phyloP scores from a whole-genome alignment of 2,329 filamentous ascomycete species.

The Sclerotinia minor region DNA sequence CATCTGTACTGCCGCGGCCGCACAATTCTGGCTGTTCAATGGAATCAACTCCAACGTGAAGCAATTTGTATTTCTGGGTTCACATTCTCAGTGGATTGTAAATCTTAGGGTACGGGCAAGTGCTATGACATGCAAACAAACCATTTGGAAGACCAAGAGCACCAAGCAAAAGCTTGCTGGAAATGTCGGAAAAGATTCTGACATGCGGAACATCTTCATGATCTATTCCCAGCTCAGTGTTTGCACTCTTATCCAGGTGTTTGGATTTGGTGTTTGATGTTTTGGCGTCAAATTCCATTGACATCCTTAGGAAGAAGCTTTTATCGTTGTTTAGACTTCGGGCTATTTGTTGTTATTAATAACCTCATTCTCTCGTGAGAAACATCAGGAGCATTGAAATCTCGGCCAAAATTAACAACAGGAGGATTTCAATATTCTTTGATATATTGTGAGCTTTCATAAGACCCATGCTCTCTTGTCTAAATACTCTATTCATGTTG shows the following conservation, averaged over 20 bases:
- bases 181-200: not conserved
- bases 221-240: not conserved
- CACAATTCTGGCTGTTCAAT: not conserved
- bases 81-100: not conserved
- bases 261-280: not conserved
- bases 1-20: not conserved
- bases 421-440: not conserved
- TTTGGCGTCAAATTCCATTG: not conserved
- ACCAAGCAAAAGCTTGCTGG: not conserved
- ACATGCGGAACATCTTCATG: not conserved
- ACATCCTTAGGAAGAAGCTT: too few species aligned
- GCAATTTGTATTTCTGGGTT: not conserved
- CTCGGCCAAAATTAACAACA: not conserved
- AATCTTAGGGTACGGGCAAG: not conserved
- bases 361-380: not conserved
- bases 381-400: not conserved
- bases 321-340: too few species aligned
- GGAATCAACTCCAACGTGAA: not conserved
- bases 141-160: not conserved
- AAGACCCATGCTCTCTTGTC: not conserved
- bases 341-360: not conserved
- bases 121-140: not conserved
- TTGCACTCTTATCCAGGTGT: not conserved
- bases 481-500: not conserved
- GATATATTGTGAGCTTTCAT: not conserved